Base-by-base conservation (phyloP, 1,284 basidiomycete species). In the Microbotryum saponariae region DNA sequence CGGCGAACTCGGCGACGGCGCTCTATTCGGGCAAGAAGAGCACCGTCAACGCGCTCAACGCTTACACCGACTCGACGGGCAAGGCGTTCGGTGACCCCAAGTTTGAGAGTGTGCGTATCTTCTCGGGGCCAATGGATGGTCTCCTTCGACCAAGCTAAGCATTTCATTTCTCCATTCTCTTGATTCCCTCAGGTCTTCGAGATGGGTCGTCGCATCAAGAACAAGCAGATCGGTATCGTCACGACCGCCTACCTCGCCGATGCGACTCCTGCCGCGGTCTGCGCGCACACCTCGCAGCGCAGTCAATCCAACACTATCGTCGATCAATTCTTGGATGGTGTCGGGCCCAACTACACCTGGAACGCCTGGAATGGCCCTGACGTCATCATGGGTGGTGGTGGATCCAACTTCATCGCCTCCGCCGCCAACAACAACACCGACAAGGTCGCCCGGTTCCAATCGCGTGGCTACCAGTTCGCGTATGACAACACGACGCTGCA, bases 1-100 rank as follows among this genome's bases (percentile, higher is more conserved):
- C 76, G 42, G 78, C 78, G 69, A 79, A 79, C 72, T 76, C 74
- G n/a, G 78, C 78, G 4, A 76, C 77, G 1, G 74, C 78, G 1
- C 72, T 79, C 10, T 75, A 75, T 70, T 70, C 74, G 1, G 77
- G 77, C 54, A 74, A 71, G 59, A 77, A 78, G 69, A 72, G 73
- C 60, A 77, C 77, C 21, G 77, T 78, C 54, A 79, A 79, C 69
- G 77, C 74, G 48, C 70, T 78, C 44, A 76, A 76, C 64, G 74
- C 74, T 9, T 73, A 73, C 59, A 64, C 63, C 16, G 73, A 75
- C 59, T 70, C 63, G 21, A 70, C 68, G 21, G 74, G 73, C 10
- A 70, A 72, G 51, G 64, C 72, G 8, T 73, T 70, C 65, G 71
- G 67, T 63, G 73, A 76, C 60, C 74, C 77, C 58, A 74, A 75